Percentiles rank a stretch among this genome's conserved stretches.
Conservation (phyloP, 1,284 basidiomycete genomes). For the Mixia osmundae region DNA sequence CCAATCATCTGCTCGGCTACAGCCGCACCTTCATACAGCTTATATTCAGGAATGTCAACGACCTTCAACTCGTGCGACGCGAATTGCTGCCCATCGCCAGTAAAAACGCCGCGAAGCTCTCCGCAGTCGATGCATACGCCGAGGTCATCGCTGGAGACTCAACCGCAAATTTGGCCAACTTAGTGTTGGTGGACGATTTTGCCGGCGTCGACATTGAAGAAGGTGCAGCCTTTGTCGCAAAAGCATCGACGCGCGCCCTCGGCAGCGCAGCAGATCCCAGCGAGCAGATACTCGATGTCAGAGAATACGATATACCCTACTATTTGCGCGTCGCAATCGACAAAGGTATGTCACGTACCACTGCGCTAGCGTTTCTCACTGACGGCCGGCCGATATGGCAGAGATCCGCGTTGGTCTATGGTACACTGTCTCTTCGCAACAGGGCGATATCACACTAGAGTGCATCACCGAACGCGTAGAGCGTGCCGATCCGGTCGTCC, state of each 20-base stretch:
- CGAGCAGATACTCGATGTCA: constrained; percentile 76
- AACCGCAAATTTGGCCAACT: constrained; percentile 8
- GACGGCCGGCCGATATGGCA: constrained; percentile 15
- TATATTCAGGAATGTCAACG: constrained; percentile 75
- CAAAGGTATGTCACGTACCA: constrained; percentile 31
- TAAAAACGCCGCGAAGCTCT: constrained; percentile 75
- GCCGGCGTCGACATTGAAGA: constrained; percentile 28
- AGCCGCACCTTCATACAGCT: constrained; percentile 69
- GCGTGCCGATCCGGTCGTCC: constrained; percentile 94
- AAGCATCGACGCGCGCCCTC: constrained; percentile 23
- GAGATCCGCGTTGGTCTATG: constrained; percentile 91
- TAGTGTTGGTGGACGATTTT: constrained; percentile 9
- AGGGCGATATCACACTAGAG: constrained; percentile 53
- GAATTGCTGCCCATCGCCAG: constrained; percentile 75
- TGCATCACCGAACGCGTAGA: constrained; percentile 67
- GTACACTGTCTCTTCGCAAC: constrained; percentile 62
- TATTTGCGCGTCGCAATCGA: constrained; percentile 97
- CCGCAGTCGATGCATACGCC: constrained; percentile 94
- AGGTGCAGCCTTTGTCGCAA: constrained; percentile 23
- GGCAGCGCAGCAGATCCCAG: constrained; percentile 44
- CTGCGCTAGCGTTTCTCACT: not conserved
- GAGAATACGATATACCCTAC: constrained; percentile 94
- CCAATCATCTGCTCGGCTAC: constrained; percentile 88
- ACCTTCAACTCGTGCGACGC: constrained; percentile 63
- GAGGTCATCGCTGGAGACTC: constrained; percentile 51